Conservation (phyloP, 495 filamentous ascomycete genomes). For the Aspergillus saccharolyticus region DNA sequence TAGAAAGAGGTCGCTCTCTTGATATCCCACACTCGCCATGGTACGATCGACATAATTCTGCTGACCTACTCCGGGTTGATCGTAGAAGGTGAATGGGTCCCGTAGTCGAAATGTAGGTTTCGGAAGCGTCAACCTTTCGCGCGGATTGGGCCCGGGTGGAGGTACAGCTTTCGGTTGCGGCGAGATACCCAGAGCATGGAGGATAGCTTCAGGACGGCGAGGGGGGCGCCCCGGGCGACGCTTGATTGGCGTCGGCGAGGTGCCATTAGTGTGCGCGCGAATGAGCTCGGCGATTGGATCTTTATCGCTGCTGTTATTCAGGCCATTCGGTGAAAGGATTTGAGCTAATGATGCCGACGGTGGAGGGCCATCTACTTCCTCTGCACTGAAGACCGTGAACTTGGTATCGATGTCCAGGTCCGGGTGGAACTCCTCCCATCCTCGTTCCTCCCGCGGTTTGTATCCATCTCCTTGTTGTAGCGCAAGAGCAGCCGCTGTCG, state of each 20-base stretch:
- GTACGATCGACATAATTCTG: constrained; percentile 78
- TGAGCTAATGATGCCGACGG: constrained; percentile 34
- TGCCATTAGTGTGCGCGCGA: constrained; percentile 22
- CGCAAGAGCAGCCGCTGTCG: constrained; percentile 78
- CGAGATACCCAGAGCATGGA: constrained; percentile 54
- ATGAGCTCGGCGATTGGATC: constrained; percentile 21
- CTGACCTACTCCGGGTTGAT: constrained; percentile 55
- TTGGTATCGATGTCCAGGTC: constrained; percentile 81
- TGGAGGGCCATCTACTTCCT: constrained; percentile 70
- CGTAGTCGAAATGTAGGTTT: constrained; percentile 55
- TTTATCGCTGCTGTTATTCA: constrained; percentile 19
- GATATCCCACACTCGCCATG: constrained; percentile 92
- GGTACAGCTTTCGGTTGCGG: constrained; percentile 55
- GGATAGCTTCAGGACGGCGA: constrained; percentile 55
- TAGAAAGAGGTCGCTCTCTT: constrained; percentile 83
- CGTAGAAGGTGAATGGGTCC: constrained; percentile 58
- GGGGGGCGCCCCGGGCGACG: constrained; percentile 59
- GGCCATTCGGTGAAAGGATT: constrained; percentile 28
- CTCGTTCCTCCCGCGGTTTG: constrained; percentile 92
- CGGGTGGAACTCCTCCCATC: constrained; percentile 96
- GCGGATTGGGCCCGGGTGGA: constrained; percentile 60
- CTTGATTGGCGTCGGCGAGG: constrained; percentile 44
- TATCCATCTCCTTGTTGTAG: constrained; percentile 88
- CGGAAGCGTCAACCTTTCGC: constrained; percentile 60
- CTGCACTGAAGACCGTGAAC: constrained; percentile 71